A percentile compares a stretch with the other conserved stretches of the same genome.
phyloP scores from a whole-genome alignment of 2,329 filamentous ascomycete genomes.

The Xylariaceae sp. region DNA sequence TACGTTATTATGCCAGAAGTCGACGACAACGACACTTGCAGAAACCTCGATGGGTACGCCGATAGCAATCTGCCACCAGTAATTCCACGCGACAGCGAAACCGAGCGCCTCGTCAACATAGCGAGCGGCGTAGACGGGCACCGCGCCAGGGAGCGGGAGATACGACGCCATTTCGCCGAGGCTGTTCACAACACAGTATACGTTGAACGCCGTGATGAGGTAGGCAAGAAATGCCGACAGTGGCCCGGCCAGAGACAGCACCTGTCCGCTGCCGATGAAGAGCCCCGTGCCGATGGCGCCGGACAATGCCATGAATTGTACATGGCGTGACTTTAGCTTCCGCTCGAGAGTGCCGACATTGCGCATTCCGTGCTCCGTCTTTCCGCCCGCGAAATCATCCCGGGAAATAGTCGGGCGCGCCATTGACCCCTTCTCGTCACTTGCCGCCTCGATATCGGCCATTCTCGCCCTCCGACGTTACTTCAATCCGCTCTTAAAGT shows the following conservation, averaged over 20 bases:
- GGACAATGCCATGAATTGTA: conserved; percentile 46
- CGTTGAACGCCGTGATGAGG: conserved; percentile 40
- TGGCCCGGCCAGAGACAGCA: conserved; percentile 39
- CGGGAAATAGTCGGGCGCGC: conserved; percentile 7
- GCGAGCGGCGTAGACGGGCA: conserved; percentile 44
- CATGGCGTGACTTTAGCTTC: conserved; percentile 35
- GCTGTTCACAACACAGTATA: conserved; percentile 44
- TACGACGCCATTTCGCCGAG: conserved; percentile 58
- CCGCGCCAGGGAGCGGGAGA: conserved; percentile 52
- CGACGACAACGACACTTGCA: conserved; percentile 41
- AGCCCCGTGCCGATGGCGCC: conserved; percentile 43
- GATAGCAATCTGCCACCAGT: conserved; percentile 47
- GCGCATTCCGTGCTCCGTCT: conserved; percentile 27
- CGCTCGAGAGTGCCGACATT: conserved; percentile 35
- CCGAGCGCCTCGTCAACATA: conserved; percentile 43
- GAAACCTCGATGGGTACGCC: conserved; percentile 45
- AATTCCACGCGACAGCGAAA: conserved; percentile 48
- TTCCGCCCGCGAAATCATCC: conserved; percentile 21
- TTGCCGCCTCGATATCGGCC: conserved; percentile 23
- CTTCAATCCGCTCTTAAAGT: neutral
- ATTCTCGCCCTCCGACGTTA: conserved; percentile 11
- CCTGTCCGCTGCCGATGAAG: conserved; percentile 40
- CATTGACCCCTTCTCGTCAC: conserved; percentile 11
- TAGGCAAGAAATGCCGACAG: conserved; percentile 39
- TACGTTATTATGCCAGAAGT: conserved; percentile 37